Base-by-base conservation (phyloP, 768 basidiomycete genomes). In the Candolleomyces eurysporus region DNA sequence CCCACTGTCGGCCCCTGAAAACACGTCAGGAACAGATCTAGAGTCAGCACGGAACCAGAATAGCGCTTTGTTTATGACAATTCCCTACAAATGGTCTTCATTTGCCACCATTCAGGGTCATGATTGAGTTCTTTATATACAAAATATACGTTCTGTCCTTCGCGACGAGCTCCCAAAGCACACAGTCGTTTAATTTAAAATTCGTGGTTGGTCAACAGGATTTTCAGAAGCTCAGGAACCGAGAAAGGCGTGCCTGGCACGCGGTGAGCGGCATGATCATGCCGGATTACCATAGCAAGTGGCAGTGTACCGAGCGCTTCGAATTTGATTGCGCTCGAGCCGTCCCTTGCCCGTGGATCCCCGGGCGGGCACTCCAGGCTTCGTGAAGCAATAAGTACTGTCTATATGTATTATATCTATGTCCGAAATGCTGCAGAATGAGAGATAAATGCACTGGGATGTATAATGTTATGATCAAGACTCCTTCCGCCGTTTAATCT, bases 191-290 rank as follows among this genome's bases (percentile, higher is more conserved):
- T 17, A 39, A 17, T 26, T 19, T 8, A 32, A 19, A 32, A 2
- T 31, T 3, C 4, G 17, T 1, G 52, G 32, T 5, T 39, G 30
- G 8, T 13, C 10, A 36, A 56, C 31, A 43, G n/a, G 54, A 56
- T 56, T 56, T 56, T 36, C 54, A 56, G 36, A 56, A 56, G 54
- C 54, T 42, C 54, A 56, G 54, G 54, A 56, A 56, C 54, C 54
- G 54, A 56, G 52, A 31, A 53, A 21, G 10, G 14, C 36, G 54
- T 56, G 54, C 54, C 54, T 56, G 54, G 54, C 31, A 36, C 36
- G 36, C 36, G 36, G 11, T 36, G 36, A 36, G 36, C 36, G 36
- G 36, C 36, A 36, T 36, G 36, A 36, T 36, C 36, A 36, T 36
- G 36, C 36, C 36, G 36, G 11, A 11, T 36, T 36, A 36, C 36